These are phyloP conservation scores for Jacaranda copaia DNA, from an alignment of 257 asterid species.

Conservation along the genomic window DNA sequence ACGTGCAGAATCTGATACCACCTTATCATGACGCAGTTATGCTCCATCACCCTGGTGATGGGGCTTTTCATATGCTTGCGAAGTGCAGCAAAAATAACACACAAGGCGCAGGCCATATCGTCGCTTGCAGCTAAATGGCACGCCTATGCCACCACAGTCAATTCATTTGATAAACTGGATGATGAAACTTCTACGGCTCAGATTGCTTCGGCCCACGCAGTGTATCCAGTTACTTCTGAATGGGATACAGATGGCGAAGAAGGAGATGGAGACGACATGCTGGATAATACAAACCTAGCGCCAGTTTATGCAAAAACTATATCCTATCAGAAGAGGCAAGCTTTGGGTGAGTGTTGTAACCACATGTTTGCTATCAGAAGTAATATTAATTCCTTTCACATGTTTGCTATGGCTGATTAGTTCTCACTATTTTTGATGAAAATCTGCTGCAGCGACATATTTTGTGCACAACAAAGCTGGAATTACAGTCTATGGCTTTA, in stretches of 20 bases:
- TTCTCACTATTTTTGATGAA: not conserved
- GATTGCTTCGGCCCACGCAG: slow-evolving; percentile 38
- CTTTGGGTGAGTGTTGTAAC: slow-evolving; percentile 61
- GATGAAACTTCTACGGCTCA: slow-evolving; percentile 52
- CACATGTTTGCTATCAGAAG: not conserved
- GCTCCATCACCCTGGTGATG: slow-evolving; percentile 81
- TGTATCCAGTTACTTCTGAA: slow-evolving; percentile 38
- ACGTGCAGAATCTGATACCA: not conserved
- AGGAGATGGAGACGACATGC: slow-evolving; percentile 82
- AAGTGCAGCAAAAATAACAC: slow-evolving; percentile 95
- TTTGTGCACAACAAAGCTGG: slow-evolving; percentile 94
- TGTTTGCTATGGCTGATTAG: not conserved
- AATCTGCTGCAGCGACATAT: slow-evolving; percentile 70
- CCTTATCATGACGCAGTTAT: slow-evolving; percentile 56
- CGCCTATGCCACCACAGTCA: slow-evolving; percentile 71
- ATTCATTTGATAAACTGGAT: slow-evolving; percentile 56
- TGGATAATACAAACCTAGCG: slow-evolving; percentile 72
- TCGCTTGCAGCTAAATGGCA: slow-evolving; percentile 95
- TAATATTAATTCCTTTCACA: no score
- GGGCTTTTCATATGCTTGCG: slow-evolving; percentile 87
- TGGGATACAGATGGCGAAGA: slow-evolving; percentile 74
- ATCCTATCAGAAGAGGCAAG: slow-evolving; percentile 93
- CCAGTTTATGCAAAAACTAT: slow-evolving; percentile 59
- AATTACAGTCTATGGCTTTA: slow-evolving; percentile 88
- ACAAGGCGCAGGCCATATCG: slow-evolving; percentile 77